Evolutionary conservation across 2,329 filamentous ascomycete species (phyloP), one percentile per base, ranked within the genome.

Genomic region (Penicillium palitans): DNA sequence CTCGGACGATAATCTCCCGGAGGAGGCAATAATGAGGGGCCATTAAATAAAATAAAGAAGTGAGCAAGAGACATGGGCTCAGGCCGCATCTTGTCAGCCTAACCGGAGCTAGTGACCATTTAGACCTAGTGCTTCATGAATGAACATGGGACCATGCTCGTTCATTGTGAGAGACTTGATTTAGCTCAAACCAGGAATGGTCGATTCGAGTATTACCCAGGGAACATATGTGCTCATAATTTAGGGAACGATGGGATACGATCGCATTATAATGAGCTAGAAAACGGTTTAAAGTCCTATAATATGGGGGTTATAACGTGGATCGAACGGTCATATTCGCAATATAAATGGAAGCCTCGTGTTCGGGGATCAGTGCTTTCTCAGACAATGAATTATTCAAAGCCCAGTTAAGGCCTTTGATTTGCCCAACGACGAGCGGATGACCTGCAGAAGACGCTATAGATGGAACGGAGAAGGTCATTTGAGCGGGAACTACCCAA

Each of bases 401-500:
- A 45, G 12, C 6, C 29, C n/a, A 19, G 12, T 2, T 1, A 17
- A 40, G 17, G 8, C 17, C n/a, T 47, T 15, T 51, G 37, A 47
- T 57, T 53, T 6, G 55, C 21, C 17, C 31, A 27, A 42, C 2
- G 13, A n/a, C 31, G 44, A 62, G 66, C 68, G 66, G 68, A 67
- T 70, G 67, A 70, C 68, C 61, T 49, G 24, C 35, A 40, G 39
- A 39, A 50, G 35, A 33, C 15, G 15, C 57, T 40, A 42, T 59
- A 53, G 53, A 52, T 25, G 21, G 49, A 47, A 15, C 53, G 41
- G n/a, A 55, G 33, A 60, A 39, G 62, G 68, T 70, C 69, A 71
- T 63, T 68, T 70, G 69, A 66, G 63, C 62, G 60, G 64, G 60
- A 62, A 61, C 63, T 66, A 64, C 55, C 3, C 12, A 37, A 21